Evolutionary conservation across 768 basidiomycete species (phyloP), one percentile per base, ranked within the genome.

Genomic region (Mycena amicta): DNA sequence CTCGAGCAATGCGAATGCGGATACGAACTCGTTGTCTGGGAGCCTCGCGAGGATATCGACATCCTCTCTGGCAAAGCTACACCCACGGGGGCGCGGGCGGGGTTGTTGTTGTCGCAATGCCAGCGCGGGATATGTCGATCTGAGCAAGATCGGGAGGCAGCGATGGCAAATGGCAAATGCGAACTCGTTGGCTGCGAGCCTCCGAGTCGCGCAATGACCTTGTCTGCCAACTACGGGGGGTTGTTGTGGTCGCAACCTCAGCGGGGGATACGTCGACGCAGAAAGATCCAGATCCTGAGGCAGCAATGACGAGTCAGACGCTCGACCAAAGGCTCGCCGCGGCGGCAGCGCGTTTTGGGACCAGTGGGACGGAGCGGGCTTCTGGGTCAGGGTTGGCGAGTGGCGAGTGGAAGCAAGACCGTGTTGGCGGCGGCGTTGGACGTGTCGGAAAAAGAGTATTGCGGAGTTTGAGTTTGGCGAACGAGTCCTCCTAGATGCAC

Each of bases 281-380:
- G 58, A 70, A 74, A 57, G 75, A 77, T 55, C 72, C 73, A 59
- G 75, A 80, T 47, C 75, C 81, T 16, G 85, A 87, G 16, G 92
- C 92, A 12, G 82, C 84, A n/a, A 77, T 92, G 61, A 92, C 91
- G 8, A 84, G 84, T 45, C 87, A 92, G 74, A 94, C 93, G 1
- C 74, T 95, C 28, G 63, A 90, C 52, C 74, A 77, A 67, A 87
- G 86, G 67, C 79, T 95, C n/a, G n/a, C n/a, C n/a, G n/a, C n/a
- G n/a, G n/a, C 28, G 87, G 89, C 4, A 71, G 76, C 22, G 90
- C 92, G 43, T 94, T 95, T 75, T 91, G 92, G 89, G 92, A 93
- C 95, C 73, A 80, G 87, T n/a, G 87, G 86, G 0, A 57, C 71
- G 18, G 69, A 74, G 29, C 50, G 67, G 3, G 57, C 71, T 2